These are phyloP conservation scores for Colletotrichum orbiculare DNA, from an alignment of 2,329 filamentous ascomycete genomes.

Conservation along the genomic window DNA sequence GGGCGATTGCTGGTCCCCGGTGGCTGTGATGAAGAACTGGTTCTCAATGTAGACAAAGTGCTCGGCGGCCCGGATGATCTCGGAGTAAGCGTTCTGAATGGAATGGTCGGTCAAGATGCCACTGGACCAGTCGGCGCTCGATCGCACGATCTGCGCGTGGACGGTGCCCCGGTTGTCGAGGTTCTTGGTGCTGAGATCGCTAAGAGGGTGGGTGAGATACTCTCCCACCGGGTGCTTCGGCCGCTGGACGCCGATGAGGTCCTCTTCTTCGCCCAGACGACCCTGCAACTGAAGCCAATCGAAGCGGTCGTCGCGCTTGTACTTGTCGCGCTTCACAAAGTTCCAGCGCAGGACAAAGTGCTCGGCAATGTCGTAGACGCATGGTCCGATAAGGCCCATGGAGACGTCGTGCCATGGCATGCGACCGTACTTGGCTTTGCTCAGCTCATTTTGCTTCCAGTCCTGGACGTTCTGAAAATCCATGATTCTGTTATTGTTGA, in stretches of 20 bases:
- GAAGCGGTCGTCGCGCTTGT: conserved; percentile 86
- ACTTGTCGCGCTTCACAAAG: conserved; percentile 96
- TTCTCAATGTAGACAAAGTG: conserved; percentile 99
- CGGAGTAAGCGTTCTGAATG: conserved; percentile 87
- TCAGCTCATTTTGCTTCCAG: conserved; percentile 93
- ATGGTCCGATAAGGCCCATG: conserved; percentile 90
- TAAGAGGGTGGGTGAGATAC: conserved; percentile 84
- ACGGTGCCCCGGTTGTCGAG: conserved; percentile 76
- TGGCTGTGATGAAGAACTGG: conserved; percentile 98
- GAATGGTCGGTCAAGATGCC: conserved; percentile 87
- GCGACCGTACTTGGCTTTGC: conserved; percentile 88
- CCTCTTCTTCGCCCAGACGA: conserved; percentile 81
- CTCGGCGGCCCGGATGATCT: conserved; percentile 86
- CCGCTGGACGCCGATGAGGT: conserved; percentile 87
- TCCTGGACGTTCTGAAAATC: conserved; percentile 92
- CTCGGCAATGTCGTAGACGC: conserved; percentile 93
- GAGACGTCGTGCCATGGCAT: conserved; percentile 99
- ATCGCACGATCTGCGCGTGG: conserved; percentile 86
- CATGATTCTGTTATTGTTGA: conserved; percentile 97
- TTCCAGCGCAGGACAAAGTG: conserved; percentile 97
- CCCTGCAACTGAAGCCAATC: conserved; percentile 88
- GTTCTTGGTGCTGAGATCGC: conserved; percentile 74
- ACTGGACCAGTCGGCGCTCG: conserved; percentile 92
- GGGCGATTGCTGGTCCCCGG: conserved; percentile 85
- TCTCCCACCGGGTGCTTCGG: conserved; percentile 90